Percentiles rank a stretch among this genome's conserved stretches.
These are phyloP conservation scores for Camellia lanceoleosa DNA, from an alignment of 148 eudicot genomes.

Conservation along the genomic window DNA sequence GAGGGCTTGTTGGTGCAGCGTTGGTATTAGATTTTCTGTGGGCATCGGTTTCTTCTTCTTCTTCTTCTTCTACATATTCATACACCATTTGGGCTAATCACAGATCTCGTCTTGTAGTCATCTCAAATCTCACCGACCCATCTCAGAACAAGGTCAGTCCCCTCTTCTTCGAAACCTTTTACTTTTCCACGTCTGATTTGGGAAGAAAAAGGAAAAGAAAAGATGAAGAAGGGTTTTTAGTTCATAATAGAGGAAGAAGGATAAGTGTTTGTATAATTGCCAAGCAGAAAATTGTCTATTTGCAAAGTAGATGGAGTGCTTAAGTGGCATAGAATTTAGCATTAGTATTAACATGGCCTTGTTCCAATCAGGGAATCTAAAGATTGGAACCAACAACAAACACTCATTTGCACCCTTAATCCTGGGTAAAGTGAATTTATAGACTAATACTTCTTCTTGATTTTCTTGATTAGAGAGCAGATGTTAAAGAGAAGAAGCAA, in stretches of 20 bases:
- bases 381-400: too few species aligned
- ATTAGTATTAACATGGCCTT: too few species aligned
- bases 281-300: too few species aligned
- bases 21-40: conserved; percentile 19
- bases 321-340: too few species aligned
- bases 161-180: too few species aligned
- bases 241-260: too few species aligned
- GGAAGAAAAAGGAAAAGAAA: too few species aligned
- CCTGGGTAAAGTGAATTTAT: background rate
- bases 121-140: conserved; percentile 14
- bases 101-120: conserved; percentile 14
- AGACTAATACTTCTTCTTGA: background rate
- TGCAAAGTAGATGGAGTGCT: too few species aligned
- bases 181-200: background rate
- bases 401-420: too few species aligned
- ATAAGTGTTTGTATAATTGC: too few species aligned
- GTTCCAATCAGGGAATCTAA: too few species aligned
- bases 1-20: conserved; percentile 23
- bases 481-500: conserved; percentile 18
- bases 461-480: conserved; percentile 16
- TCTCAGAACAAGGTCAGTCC: conserved; percentile 12
- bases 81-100: conserved; percentile 12
- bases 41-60: conserved; percentile 24
- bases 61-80: conserved; percentile 3
- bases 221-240: too few species aligned